phyloP scores from a whole-genome alignment of 148 eudicot species.

The Rhododendron kiyosumense region DNA sequence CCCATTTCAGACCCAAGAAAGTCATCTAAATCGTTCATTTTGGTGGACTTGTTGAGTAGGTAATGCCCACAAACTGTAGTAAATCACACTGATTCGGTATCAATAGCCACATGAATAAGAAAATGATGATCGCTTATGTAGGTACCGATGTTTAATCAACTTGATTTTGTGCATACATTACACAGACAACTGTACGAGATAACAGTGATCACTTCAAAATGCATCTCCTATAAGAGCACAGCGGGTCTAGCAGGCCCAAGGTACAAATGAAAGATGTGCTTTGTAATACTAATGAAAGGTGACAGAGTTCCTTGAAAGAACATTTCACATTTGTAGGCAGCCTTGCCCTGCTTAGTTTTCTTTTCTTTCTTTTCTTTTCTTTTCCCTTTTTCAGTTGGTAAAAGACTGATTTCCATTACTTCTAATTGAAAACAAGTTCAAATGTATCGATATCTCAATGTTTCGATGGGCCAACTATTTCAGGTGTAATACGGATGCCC shows the following conservation, averaged over 20 bases:
- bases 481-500: constrained; percentile 48
- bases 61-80: neutral
- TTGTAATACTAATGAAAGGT: neutral
- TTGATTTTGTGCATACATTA: neutral
- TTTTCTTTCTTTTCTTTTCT: neutral
- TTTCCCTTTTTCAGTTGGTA: neutral
- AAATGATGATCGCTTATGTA: neutral
- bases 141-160: neutral
- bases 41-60: neutral
- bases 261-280: too few relatives aligned
- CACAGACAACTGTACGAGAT: neutral
- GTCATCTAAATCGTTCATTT: neutral
- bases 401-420: neutral
- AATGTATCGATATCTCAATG: neutral
- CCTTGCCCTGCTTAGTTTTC: neutral
- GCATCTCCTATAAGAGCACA: neutral
- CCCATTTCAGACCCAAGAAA: neutral
- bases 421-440: neutral
- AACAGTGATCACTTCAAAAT: neutral
- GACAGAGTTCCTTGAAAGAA: neutral
- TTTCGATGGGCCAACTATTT: neutral
- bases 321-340: neutral
- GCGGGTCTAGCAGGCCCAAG: neutral
- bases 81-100: neutral
- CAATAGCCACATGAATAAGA: neutral